A percentile compares a stretch with the other conserved stretches of the same genome.
Conservation (phyloP, 768 basidiomycete species). For the Rhizopogon vesiculosus region DNA sequence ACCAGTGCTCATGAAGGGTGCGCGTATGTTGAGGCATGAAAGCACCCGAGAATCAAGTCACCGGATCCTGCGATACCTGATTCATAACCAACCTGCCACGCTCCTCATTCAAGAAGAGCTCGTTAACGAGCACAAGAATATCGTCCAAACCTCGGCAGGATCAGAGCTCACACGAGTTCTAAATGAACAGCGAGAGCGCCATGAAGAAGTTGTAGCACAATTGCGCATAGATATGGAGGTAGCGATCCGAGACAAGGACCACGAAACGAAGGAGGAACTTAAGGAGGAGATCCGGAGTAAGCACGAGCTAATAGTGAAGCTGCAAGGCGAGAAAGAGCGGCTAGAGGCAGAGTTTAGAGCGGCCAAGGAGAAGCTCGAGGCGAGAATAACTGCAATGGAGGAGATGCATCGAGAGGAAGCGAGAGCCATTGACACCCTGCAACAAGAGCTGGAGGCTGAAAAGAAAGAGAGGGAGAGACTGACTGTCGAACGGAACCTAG, state of each 20-base stretch:
- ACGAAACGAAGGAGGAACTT: slow-evolving; percentile 33
- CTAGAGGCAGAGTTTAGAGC: neutral
- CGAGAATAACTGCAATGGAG: neutral
- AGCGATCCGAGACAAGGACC: slow-evolving; percentile 33
- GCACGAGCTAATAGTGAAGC: neutral
- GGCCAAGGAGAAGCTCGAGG: slow-evolving; percentile 1
- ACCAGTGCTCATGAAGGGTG: slow-evolving; percentile 35
- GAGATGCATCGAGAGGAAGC: neutral
- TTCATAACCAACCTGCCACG: slow-evolving; percentile 29
- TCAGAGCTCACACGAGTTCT: slow-evolving; percentile 40
- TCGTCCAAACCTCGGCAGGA: slow-evolving; percentile 42
- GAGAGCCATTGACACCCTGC: neutral
- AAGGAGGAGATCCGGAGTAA: slow-evolving; percentile 21
- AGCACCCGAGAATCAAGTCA: slow-evolving; percentile 34
- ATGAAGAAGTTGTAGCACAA: slow-evolving; percentile 35
- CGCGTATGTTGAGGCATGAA: slow-evolving; percentile 31
- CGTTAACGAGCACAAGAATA: slow-evolving; percentile 29
- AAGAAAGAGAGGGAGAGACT: neutral
- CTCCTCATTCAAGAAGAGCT: slow-evolving; percentile 46
- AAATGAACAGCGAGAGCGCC: slow-evolving; percentile 33
- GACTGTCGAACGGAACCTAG: neutral
- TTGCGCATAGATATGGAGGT: slow-evolving; percentile 39
- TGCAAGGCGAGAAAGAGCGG: neutral
- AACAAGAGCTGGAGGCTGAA: neutral
- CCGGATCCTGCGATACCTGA: slow-evolving; percentile 31